phyloP scores from a whole-genome alignment of 148 eudicot genomes.

The Cornus controversa region DNA sequence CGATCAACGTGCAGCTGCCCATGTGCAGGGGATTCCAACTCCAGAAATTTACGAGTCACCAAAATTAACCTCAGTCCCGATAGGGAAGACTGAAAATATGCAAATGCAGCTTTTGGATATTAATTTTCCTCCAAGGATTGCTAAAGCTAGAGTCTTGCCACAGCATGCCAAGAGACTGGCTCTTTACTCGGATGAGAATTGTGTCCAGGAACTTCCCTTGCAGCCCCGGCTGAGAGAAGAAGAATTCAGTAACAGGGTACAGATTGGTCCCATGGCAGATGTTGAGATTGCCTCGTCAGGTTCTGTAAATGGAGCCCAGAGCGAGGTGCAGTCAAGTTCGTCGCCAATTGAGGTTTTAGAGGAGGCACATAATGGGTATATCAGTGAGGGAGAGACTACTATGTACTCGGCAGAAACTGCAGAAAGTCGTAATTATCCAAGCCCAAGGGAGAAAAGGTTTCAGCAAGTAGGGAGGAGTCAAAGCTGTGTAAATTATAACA shows the following conservation, averaged over 20 bases:
- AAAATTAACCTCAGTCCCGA: conserved; percentile 53
- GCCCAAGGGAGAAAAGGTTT: conserved; percentile 63
- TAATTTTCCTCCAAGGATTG: conserved; percentile 72
- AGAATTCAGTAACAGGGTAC: conserved; percentile 18
- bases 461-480: conserved; percentile 92
- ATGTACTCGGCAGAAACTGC: conserved; percentile 99
- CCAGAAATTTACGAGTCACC: conserved; percentile 85
- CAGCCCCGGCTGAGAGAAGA: conserved; percentile 29
- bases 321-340: conserved; percentile 68
- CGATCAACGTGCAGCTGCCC: conserved; percentile 34
- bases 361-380: conserved; percentile 51
- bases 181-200: conserved; percentile 42
- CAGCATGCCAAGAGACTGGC: conserved; percentile 25
- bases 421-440: conserved; percentile 79
- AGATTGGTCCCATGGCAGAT: conserved; percentile 22
- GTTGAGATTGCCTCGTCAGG: conserved; percentile 63
- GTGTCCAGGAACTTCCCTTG: conserved; percentile 28
- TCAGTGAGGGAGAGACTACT: conserved; percentile 87
- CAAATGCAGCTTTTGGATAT: conserved; percentile 71
- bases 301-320: conserved; percentile 59
- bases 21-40: conserved; percentile 73
- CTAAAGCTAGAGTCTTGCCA: conserved; percentile 30
- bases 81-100: conserved; percentile 40
- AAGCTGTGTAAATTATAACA: conserved; percentile 81
- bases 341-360: conserved; percentile 52